Evolutionary conservation across 352 stramenopile genomes (phyloP), one percentile per base, ranked within the genome.

Genomic region (Globisporangium spiculum): DNA sequence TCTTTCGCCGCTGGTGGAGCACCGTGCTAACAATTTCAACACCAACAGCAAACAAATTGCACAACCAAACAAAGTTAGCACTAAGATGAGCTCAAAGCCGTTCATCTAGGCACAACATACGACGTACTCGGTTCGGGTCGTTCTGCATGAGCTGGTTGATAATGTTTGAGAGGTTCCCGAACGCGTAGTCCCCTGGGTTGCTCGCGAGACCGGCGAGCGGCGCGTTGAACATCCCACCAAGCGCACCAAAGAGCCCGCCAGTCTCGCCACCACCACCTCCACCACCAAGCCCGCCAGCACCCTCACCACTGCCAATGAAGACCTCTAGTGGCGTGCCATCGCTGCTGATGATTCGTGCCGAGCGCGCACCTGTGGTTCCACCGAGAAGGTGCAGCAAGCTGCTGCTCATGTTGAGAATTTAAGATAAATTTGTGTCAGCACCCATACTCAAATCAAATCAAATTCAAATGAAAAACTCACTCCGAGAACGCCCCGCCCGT

Each of bases 111-210:
- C 6, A 16, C 46, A 24, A 1, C 30, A 7, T 4, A 16, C 4
- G 3, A 72, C 80, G 68, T 83, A 94, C 88, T 70, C 88, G 77
- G 66, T 94, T 96, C 8, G 86, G 76, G 38, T 96, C 88, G 71
- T 94, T 94, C 61, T 94, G 86, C 88, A 96, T 96, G 22, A 96
- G 80, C 65, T 96, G 88, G 67, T 94, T 94, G 62, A 96, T 94
- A 27, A 96, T 76, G 55, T 76, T 93, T 18, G 87, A 81, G 68
- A 94, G 86, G 58, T 90, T 94, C 34, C 88, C 88, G 66, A 96
- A 91, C 4, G 86, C 88, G 55, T 96, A 96, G 72, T 96, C 88
- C 1, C 88, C 86, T 9, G 84, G 70, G 50, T 92, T 91, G 52
- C 83, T 79, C 18, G 79, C 75, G 41, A 50, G 41, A n/a, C 41